phyloP scores from a whole-genome alignment of 2,329 filamentous ascomycete species.

The Aspergillus candidus region DNA sequence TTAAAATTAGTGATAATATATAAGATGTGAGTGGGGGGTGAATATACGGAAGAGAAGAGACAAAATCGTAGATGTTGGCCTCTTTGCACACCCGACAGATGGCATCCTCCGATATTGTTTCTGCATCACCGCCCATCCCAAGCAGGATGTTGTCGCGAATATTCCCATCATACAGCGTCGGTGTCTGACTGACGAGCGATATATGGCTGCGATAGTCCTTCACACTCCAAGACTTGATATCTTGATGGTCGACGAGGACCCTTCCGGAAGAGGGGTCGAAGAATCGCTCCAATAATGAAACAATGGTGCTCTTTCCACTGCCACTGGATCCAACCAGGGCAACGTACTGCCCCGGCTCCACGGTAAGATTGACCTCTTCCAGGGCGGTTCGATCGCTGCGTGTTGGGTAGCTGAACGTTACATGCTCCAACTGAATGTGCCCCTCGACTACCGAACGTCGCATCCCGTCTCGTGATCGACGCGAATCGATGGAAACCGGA shows the following conservation, averaged over 20 bases:
- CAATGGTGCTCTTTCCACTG: not conserved
- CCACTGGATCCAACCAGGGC: not conserved
- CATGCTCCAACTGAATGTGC: not conserved
- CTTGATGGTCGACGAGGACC: not conserved
- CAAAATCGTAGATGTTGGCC: conserved; percentile 47
- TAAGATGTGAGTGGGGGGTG: not conserved
- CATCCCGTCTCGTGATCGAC: not conserved
- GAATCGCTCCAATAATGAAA: not conserved
- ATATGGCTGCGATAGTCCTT: not conserved
- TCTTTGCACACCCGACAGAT: not conserved
- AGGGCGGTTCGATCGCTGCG: not conserved
- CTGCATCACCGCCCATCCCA: not conserved
- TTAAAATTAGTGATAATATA: not conserved
- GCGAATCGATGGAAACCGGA: no score
- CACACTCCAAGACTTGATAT: not conserved
- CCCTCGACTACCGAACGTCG: not conserved
- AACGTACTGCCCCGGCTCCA: not conserved
- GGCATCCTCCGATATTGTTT: not conserved
- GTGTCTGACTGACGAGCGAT: not conserved
- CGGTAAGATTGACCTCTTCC: not conserved
- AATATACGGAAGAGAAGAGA: conserved; percentile 37
- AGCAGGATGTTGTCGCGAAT: not conserved
- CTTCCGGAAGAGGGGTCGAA: not conserved
- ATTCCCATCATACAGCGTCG: not conserved
- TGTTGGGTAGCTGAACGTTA: not conserved